Evolutionary conservation across 257 asterid genomes (phyloP).

Genomic region (Capsicum chinense): DNA sequence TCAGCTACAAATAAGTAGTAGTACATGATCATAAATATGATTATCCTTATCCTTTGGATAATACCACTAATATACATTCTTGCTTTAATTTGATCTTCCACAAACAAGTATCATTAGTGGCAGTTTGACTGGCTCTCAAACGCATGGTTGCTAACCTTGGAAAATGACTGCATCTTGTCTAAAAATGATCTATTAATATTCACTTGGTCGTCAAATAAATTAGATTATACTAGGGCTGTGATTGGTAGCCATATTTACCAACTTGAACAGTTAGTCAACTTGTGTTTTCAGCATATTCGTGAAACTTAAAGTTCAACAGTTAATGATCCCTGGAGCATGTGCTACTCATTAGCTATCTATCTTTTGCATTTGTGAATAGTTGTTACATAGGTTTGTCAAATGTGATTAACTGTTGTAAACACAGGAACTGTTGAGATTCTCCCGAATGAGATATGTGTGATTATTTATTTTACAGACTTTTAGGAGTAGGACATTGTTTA

Average conservation of each 20-base stretch:
- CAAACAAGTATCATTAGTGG: background rate
- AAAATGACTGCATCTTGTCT: too few species aligned
- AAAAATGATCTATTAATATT: too few species aligned
- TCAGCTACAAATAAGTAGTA: slow-evolving; percentile 1
- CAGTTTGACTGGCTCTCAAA: too few species aligned
- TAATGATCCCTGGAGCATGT: slow-evolving; percentile 10
- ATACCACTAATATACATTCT: background rate
- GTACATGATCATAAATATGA: background rate
- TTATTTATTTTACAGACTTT: slow-evolving; percentile 4
- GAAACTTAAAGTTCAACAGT: background rate
- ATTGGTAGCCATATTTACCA: background rate
- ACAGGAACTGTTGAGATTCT: background rate
- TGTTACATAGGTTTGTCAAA: slow-evolving; percentile 15
- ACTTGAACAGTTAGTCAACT: background rate
- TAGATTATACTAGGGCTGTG: too few species aligned
- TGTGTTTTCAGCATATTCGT: background rate
- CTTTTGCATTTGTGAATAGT: slow-evolving; percentile 23
- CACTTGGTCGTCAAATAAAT: too few species aligned
- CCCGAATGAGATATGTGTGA: slow-evolving; percentile 20
- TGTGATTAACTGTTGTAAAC: slow-evolving; percentile 25
- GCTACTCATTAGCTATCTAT: background rate
- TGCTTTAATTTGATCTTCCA: background rate
- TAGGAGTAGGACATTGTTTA: slow-evolving; percentile 26
- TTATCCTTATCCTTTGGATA: background rate
- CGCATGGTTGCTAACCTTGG: too few species aligned